Evolutionary conservation across 306 rosid species (phyloP).

Genomic region (Malus domestica): DNA sequence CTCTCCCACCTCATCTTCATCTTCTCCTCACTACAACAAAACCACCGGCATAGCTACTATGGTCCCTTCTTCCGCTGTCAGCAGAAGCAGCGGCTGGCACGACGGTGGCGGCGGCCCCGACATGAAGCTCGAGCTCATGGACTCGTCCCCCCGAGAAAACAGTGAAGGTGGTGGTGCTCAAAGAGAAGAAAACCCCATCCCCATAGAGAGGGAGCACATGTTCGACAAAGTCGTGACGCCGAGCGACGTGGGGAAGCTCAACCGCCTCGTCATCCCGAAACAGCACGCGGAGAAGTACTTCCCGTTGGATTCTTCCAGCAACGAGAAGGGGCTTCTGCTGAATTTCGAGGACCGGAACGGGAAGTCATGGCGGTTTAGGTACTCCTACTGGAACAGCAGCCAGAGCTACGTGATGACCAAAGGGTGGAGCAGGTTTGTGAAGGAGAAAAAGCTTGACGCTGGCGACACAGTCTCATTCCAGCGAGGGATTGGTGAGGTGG

Average conservation of each 20-base stretch:
- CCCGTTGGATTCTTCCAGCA: slow-evolving; percentile 53
- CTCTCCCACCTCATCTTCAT: slow-evolving; percentile 2
- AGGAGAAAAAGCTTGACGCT: slow-evolving; percentile 84
- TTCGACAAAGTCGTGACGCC: slow-evolving; percentile 49
- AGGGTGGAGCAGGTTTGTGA: slow-evolving; percentile 94
- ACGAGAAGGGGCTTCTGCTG: slow-evolving; percentile 69
- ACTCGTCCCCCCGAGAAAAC: slow-evolving; percentile 5
- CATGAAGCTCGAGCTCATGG: slow-evolving; percentile 29
- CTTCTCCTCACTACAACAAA: slow-evolving; percentile 2
- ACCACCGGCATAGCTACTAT: neutral
- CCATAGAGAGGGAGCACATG: slow-evolving; percentile 34
- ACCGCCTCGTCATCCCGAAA: slow-evolving; percentile 42
- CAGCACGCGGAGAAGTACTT: slow-evolving; percentile 47
- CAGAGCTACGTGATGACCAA: slow-evolving; percentile 99
- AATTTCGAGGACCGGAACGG: slow-evolving; percentile 80
- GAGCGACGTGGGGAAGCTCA: slow-evolving; percentile 44
- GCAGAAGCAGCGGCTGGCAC: neutral
- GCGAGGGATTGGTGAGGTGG: slow-evolving; percentile 58
- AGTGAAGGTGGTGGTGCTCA: neutral
- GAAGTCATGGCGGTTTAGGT: slow-evolving; percentile 77
- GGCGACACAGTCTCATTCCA: slow-evolving; percentile 85
- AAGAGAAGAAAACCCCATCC: neutral
- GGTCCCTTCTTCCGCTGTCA: neutral
- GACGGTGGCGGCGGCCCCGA: neutral
- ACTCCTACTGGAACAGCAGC: slow-evolving; percentile 95